phyloP scores from a whole-genome alignment of 164 flowering plant genomes.

The Macadamia tetraphylla region DNA sequence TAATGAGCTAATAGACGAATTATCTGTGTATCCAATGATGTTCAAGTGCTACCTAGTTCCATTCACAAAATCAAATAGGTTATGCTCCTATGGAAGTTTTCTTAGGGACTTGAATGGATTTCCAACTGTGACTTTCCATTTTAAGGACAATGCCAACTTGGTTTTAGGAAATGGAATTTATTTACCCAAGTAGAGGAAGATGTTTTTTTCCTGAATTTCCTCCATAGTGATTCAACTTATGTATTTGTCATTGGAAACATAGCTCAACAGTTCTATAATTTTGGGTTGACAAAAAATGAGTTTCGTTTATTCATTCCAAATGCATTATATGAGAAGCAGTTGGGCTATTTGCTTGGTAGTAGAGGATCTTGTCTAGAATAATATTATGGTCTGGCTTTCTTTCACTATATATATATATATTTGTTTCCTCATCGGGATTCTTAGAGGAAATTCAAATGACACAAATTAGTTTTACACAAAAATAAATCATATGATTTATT shows the following conservation, averaged over 20 bases:
- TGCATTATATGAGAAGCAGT: too few species aligned
- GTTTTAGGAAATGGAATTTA: slow-evolving; percentile 6
- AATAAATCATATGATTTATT: too few species aligned
- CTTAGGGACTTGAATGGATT: slow-evolving; percentile 12
- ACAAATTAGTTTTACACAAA: too few species aligned
- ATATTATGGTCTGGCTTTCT: too few species aligned
- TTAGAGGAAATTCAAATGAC: too few species aligned
- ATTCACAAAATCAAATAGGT: not conserved
- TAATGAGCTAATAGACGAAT: not conserved
- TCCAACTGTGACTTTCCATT: slow-evolving; percentile 18
- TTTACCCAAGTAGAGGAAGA: not conserved
- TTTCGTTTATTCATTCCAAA: slow-evolving; percentile 3
- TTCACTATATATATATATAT: too few species aligned
- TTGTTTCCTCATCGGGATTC: too few species aligned
- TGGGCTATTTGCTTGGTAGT: too few species aligned
- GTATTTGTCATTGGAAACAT: slow-evolving; percentile 12
- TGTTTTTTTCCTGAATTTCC: slow-evolving; percentile 13
- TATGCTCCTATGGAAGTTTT: slow-evolving; percentile 10
- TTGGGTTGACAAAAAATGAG: slow-evolving; percentile 17
- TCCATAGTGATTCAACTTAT: not conserved
- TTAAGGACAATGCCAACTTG: slow-evolving; percentile 12
- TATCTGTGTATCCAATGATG: not conserved
- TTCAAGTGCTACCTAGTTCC: too few species aligned
- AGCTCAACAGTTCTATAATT: slow-evolving; percentile 23
- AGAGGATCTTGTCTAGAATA: too few species aligned